These are phyloP conservation scores for Salvia miltiorrhiza DNA, from an alignment of 257 asterid genomes.

Conservation along the genomic window DNA sequence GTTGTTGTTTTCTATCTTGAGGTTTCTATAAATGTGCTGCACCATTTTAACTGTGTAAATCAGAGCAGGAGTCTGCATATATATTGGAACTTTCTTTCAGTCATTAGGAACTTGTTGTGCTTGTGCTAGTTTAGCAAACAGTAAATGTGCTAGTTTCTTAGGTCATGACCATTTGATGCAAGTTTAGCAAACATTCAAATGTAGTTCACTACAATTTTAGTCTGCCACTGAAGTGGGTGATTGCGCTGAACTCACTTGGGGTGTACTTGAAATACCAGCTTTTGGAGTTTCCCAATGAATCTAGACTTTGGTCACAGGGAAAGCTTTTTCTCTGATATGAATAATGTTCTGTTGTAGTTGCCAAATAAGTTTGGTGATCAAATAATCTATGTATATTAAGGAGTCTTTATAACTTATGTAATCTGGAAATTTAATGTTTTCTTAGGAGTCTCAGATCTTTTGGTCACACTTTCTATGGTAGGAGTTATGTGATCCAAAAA, in stretches of 20 bases:
- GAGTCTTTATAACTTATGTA: not conserved
- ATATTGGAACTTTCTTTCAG: not conserved
- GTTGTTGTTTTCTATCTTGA: not conserved
- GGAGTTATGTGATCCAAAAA: not conserved
- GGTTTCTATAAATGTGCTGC: slow-evolving; percentile 13
- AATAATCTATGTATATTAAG: not conserved
- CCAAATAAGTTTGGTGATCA: not conserved
- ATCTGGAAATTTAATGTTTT: not conserved
- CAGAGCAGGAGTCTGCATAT: slow-evolving; percentile 1
- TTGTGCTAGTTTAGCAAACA: no score
- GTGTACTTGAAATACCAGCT: slow-evolving; percentile 2
- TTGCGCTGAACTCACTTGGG: not conserved
- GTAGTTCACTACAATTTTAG: not conserved
- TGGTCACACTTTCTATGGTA: not conserved
- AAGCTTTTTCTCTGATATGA: not conserved
- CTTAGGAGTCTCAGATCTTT: not conserved
- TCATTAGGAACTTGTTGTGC: not conserved
- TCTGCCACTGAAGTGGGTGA: not conserved
- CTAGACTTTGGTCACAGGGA: not conserved
- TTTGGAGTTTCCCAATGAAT: not conserved
- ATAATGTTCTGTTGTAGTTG: slow-evolving; percentile 1
- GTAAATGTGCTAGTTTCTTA: not conserved
- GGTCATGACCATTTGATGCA: not conserved
- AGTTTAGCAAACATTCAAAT: not conserved
- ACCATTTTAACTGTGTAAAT: not conserved